Evolutionary conservation across 495 filamentous ascomycete species (phyloP).

Genomic region (Oleoguttula mirabilis): DNA sequence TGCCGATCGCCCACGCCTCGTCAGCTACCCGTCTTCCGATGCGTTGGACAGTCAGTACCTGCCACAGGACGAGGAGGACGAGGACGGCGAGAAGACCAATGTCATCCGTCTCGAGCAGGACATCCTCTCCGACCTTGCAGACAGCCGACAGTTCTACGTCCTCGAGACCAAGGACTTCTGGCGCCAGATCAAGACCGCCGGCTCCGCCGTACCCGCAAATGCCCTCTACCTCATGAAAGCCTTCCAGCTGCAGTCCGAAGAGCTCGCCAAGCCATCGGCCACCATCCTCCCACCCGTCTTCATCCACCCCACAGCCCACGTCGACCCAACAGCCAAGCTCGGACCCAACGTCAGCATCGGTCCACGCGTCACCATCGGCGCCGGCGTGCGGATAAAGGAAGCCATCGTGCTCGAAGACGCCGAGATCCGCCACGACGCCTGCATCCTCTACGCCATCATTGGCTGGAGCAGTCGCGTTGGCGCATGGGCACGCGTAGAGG

Average conservation of each 20-base stretch:
- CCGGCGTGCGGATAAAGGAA: conserved; percentile 89
- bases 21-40: conserved; percentile 90
- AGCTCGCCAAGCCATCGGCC: conserved; percentile 72
- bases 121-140: conserved; percentile 88
- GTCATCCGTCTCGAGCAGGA: conserved; percentile 95
- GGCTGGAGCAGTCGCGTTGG: conserved; percentile 94
- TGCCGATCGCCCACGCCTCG: conserved; percentile 74
- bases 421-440: conserved; percentile 96
- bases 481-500: conserved; percentile 95
- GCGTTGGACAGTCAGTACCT: conserved; percentile 76
- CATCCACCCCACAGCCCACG: conserved; percentile 87
- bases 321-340: conserved; percentile 92
- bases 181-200: conserved; percentile 99
- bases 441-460: conserved; percentile 91
- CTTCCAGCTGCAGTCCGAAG: conserved; percentile 67
- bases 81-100: conserved; percentile 66
- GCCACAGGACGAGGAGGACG: conserved; percentile 48
- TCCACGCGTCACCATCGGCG: conserved; percentile 68
- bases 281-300: conserved; percentile 90
- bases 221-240: conserved; percentile 96
- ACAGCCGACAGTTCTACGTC: conserved; percentile 97
- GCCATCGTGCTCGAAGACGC: conserved; percentile 88
- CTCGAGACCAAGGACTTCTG: conserved; percentile 99
- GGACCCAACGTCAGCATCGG: conserved; percentile 96
- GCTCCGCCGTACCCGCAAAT: conserved; percentile 93